Evolutionary conservation across 148 eudicot genomes (phyloP), one percentile per base, ranked within the genome.

Genomic region (Beta vulgaris): DNA sequence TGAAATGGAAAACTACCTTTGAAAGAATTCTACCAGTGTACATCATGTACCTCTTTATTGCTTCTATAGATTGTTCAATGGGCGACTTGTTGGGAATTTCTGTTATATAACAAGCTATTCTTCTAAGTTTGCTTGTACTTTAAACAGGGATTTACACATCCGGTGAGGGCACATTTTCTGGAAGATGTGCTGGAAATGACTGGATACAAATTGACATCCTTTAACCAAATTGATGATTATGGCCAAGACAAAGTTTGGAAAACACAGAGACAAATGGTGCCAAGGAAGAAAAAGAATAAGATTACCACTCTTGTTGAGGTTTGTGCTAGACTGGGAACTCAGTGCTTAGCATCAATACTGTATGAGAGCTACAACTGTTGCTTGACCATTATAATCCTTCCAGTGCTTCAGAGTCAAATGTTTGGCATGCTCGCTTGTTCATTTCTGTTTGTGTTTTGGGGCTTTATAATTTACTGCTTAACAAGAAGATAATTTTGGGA

Each of bases 181-280:
- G 99, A 96, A 88, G 97, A 91, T 82, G 88, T 91, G 48, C 81
- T 96, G 71, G 99, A 96, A 79, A 84, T 88, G 42, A 92, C 98
- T 51, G 98, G 98, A 76, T 96, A 92, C 81, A 92, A 89, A 83
- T 73, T 96, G 86, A 91, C 92, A 69, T 86, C 99, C 76, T 92
- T 91, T 86, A 96, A 96, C 80, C 99, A 96, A 86, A 71, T 92
- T 78, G 99, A 96, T 84, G 97, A 96, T 76, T 96, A 96, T 89
- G 99, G 99, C 63, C 98, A 92, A 88, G 99, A 92, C 40, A 96
- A 92, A 91, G 63, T 88, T 83, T 96, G 99, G 99, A 96, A 96
- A 84, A 96, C 97, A 26, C 93, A 92, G 73, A 88, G 71, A 78
- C 99, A 96, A 84, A 73, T 91, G 78, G 88, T 78, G 36, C 94